Percentiles rank a stretch among this genome's conserved stretches.
Conservation (phyloP, 1,284 basidiomycete species). For the Papiliotrema flavescens region DNA sequence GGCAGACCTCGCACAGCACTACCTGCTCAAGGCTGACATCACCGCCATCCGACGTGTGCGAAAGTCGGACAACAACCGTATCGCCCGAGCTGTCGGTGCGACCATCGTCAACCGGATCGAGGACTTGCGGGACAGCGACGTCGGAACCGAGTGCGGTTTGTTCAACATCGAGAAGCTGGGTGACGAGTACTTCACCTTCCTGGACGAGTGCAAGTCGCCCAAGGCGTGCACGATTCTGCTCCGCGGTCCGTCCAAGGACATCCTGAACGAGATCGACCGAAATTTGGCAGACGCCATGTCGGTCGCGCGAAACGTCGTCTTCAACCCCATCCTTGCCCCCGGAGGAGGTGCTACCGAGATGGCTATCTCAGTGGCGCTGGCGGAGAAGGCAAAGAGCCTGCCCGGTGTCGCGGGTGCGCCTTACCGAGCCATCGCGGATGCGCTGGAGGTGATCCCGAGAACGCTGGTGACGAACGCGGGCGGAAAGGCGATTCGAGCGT, state of each 20-base stretch:
- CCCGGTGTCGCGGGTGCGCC: conserved; percentile 86
- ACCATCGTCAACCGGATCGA: conserved; percentile 97
- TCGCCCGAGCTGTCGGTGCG: conserved; percentile 90
- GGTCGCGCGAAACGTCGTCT: conserved; percentile 93
- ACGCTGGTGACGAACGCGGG: conserved; percentile 95
- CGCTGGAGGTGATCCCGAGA: conserved; percentile 95
- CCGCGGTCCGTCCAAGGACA: conserved; percentile 97
- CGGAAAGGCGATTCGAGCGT: conserved; percentile 86
- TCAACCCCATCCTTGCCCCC: conserved; percentile 86
- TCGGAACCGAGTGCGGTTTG: conserved; percentile 88
- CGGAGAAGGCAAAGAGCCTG: conserved; percentile 74
- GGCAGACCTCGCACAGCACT: conserved; percentile 87
- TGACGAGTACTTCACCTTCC: conserved; percentile 98
- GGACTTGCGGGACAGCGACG: conserved; percentile 84
- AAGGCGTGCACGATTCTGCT: conserved; percentile 98
- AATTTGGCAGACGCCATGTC: conserved; percentile 98
- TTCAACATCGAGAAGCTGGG: conserved; percentile 97
- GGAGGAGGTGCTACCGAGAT: conserved; percentile 98
- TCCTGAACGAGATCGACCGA: conserved; percentile 95
- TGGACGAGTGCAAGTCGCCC: conserved; percentile 85
- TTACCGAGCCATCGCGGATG: conserved; percentile 87
- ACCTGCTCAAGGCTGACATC: conserved; percentile 82
- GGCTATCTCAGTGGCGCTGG: conserved; percentile 87
- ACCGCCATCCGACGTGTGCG: conserved; percentile 90
- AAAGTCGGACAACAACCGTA: conserved; percentile 98